phyloP scores from a whole-genome alignment of 2,329 filamentous ascomycete genomes.

The Aurifilum marmelostoma region DNA sequence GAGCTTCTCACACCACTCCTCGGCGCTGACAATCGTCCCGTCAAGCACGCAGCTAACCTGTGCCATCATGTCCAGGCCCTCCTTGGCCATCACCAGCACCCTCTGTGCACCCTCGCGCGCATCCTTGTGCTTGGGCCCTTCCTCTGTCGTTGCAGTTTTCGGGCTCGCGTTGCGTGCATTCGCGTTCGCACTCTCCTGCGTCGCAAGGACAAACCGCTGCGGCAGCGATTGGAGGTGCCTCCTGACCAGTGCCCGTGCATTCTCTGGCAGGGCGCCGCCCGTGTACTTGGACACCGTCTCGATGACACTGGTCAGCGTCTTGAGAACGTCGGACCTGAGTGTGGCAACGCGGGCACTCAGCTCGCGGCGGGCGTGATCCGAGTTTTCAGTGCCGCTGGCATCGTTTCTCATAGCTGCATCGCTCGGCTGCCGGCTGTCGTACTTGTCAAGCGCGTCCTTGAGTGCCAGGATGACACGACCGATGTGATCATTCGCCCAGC shows the following conservation, averaged over 20 bases:
- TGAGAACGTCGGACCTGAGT: constrained; percentile 72
- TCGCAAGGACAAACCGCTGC: constrained; percentile 77
- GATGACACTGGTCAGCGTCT: constrained; percentile 79
- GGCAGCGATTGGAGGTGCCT: constrained; percentile 84
- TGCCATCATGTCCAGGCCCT: constrained; percentile 91
- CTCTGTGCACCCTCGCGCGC: constrained; percentile 67
- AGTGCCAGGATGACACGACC: constrained; percentile 74
- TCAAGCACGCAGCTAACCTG: constrained; percentile 88
- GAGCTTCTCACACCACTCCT: constrained; percentile 85
- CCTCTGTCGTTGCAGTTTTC: constrained; percentile 37
- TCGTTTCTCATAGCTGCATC: constrained; percentile 32
- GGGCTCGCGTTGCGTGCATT: constrained; percentile 32
- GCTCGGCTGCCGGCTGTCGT: constrained; percentile 56
- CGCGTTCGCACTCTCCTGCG: constrained; percentile 39
- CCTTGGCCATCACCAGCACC: constrained; percentile 83
- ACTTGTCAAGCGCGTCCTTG: constrained; percentile 77
- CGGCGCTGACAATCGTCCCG: constrained; percentile 86
- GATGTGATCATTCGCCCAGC: constrained; percentile 81
- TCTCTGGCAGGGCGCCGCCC: constrained; percentile 87
- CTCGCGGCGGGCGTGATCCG: constrained; percentile 44
- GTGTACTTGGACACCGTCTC: constrained; percentile 87
- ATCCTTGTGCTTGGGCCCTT: constrained; percentile 43
- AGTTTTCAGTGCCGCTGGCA: constrained; percentile 31
- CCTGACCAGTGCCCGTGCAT: constrained; percentile 81
- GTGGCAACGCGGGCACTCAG: constrained; percentile 67